Base-by-base conservation (phyloP, 768 basidiomycete species). In the Termitomyces sp. region DNA sequence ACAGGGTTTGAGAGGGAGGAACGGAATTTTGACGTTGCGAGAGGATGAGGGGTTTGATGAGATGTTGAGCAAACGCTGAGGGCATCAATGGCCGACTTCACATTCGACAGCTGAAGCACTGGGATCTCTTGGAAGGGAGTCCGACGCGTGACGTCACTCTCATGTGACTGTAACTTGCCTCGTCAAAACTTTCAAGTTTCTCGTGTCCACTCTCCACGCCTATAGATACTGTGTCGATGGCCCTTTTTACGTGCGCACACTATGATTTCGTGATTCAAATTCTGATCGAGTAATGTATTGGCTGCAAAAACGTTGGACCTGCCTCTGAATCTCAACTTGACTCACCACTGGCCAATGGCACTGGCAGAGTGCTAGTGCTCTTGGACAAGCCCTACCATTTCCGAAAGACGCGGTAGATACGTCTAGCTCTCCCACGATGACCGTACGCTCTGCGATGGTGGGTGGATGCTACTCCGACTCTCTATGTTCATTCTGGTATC, bases 31-130 rank as follows among this genome's bases (percentile, higher is more conserved):
- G 66, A 49, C 62, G 64, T 42, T 51, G 66, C 9, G 66, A 66
- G 42, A 70, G 59, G 42, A 64, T 56, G 44, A 76, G 66, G 50
- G 70, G 66, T 54, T 71, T 66, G 29, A 74, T 68, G 56, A 78
- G 70, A 50, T 75, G 71, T 48, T 69, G 66, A 24, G 75, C 73
- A 58, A 79, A 78, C 44, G 73, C 69, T 41, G 78, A 76, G 50
- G 73, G 68, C 73, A 66, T 66, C 26, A 39, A 51, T 52, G 50
- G n/a, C 37, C 36, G 20, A 50, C 48, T 50, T 34, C 9, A n/a
- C 28, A 0, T 10, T 46, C 22, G 13, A 9, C 5, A 4, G 4
- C 20, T 12, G 4, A 5, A 9, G 26, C n/a, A 24, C 10, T n/a
- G n/a, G n/a, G n/a, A n/a, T n/a, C n/a, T n/a, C n/a, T n/a, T n/a